A percentile compares a stretch with the other conserved stretches of the same genome.
Conservation (phyloP, 2,329 filamentous ascomycete genomes). For the Colletotrichum echinochloae region DNA sequence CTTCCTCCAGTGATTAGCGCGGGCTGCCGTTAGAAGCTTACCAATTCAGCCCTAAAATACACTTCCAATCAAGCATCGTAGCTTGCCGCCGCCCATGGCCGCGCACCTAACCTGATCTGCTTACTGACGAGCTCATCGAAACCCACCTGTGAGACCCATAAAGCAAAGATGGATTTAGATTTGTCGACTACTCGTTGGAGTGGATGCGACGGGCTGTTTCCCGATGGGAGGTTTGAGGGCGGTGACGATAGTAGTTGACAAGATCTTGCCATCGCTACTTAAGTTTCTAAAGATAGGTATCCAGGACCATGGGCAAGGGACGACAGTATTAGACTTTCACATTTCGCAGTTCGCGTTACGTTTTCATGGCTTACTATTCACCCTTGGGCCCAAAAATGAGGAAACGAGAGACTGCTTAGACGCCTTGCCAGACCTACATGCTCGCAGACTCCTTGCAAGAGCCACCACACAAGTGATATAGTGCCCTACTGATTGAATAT, state of each 20-base stretch:
- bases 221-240: neutral
- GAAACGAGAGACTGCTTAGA: neutral
- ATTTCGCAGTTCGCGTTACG: neutral
- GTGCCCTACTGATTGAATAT: neutral
- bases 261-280: neutral
- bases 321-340: neutral
- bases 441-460: neutral
- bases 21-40: slow-evolving; percentile 1
- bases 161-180: neutral
- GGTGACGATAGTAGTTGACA: neutral
- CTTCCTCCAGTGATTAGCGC: no score
- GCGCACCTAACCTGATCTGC: neutral
- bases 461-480: neutral
- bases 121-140: neutral
- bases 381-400: neutral
- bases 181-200: neutral
- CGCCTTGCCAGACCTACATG: neutral
- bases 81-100: slow-evolving; percentile 9
- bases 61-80: slow-evolving; percentile 6
- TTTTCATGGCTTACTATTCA: neutral
- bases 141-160: no score
- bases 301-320: neutral
- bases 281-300: neutral
- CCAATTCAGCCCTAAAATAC: slow-evolving; percentile 11
- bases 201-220: neutral